These are phyloP conservation scores for Streptanthus diversifolius DNA, from an alignment of 345 rosid species.

Conservation along the genomic window DNA sequence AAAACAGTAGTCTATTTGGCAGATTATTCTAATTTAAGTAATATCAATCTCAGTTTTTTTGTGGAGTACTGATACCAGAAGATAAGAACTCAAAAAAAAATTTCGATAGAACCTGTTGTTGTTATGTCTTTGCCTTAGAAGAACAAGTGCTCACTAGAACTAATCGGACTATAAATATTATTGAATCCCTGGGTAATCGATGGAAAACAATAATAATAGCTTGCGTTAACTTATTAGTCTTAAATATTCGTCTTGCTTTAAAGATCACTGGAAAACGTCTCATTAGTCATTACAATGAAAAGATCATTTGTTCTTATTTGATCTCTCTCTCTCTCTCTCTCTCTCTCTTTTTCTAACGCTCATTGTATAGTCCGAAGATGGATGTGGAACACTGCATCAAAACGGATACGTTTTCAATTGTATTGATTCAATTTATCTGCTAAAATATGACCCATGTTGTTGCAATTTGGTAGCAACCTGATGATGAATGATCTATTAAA, in stretches of 20 bases:
- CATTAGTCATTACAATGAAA: neutral
- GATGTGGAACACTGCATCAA: neutral
- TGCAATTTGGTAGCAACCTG: neutral
- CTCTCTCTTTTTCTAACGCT: neutral
- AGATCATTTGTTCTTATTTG: neutral
- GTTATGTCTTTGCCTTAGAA: neutral
- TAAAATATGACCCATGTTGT: neutral
- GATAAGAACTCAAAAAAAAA: no score
- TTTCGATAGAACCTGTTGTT: no score
- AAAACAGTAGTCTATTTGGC: no score
- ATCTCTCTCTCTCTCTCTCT: neutral
- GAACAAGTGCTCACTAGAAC: neutral
- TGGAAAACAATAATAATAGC: neutral
- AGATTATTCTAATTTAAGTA: no score
- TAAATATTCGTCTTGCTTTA: neutral
- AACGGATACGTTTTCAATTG: neutral
- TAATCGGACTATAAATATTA: neutral
- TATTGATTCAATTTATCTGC: neutral
- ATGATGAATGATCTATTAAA: neutral
- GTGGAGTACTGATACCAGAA: no score
- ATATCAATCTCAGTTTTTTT: no score
- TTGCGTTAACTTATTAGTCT: neutral
- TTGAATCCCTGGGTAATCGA: no score
- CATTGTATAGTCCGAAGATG: neutral
- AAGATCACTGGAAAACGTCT: neutral